A percentile compares a stretch with the other conserved stretches of the same genome.
Evolutionary conservation across 108 stramenopile species (phyloP).

Genomic region (Nannochloropsis gaditana): DNA sequence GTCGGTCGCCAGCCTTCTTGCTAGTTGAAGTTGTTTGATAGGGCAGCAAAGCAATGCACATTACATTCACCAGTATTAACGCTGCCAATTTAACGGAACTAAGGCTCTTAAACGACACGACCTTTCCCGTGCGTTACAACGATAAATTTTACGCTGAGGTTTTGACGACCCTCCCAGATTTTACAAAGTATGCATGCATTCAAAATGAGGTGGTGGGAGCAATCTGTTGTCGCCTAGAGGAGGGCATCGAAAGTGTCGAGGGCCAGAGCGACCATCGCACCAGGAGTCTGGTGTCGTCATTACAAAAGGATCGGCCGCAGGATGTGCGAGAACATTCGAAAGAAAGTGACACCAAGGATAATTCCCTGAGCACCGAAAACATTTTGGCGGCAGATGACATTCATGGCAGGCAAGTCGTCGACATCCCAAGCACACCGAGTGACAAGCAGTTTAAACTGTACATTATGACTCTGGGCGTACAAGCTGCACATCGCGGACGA

Average conservation of each 20-base stretch:
- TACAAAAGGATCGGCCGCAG: neutral
- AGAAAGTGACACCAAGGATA: neutral
- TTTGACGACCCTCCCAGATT: conserved; percentile 23
- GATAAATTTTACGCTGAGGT: conserved; percentile 80
- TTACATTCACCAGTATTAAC: conserved; percentile 31
- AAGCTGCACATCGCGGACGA: conserved; percentile 80
- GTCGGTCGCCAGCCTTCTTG: no score
- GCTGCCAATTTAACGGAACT: conserved; percentile 39
- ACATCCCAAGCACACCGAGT: no score
- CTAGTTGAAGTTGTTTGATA: neutral
- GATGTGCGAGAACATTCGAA: neutral
- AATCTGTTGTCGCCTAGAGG: conserved; percentile 51
- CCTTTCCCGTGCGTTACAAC: conserved; percentile 82
- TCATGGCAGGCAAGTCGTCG: no score
- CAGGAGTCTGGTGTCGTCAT: neutral
- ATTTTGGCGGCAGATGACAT: no score
- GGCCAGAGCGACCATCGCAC: neutral
- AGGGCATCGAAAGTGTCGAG: conserved; percentile 37
- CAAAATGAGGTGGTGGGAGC: conserved; percentile 44
- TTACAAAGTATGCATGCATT: conserved; percentile 37
- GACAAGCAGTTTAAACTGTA: conserved; percentile 56
- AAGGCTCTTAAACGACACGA: conserved; percentile 50
- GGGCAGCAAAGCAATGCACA: neutral
- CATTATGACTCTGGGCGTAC: conserved; percentile 93
- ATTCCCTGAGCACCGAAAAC: neutral